These are phyloP conservation scores for Craterostigma plantagineum DNA, from an alignment of 257 asterid species.

Conservation along the genomic window DNA sequence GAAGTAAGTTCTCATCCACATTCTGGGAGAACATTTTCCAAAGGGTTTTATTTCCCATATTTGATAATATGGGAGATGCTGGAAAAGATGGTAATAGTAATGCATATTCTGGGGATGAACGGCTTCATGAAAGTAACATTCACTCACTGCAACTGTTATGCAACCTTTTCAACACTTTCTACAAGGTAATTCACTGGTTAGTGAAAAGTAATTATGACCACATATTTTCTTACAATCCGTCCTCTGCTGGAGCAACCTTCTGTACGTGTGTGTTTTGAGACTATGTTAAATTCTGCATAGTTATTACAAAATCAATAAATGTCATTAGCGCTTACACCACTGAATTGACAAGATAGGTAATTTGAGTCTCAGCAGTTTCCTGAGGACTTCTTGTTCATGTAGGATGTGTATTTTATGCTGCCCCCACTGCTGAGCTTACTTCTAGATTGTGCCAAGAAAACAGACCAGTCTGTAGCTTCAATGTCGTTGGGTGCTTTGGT, in stretches of 20 bases:
- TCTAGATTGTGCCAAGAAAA: conserved; percentile 87
- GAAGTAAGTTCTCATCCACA: conserved; percentile 68
- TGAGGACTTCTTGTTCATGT: conserved; percentile 14
- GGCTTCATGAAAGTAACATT: conserved; percentile 76
- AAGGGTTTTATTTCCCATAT: conserved; percentile 77
- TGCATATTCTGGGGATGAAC: conserved; percentile 38
- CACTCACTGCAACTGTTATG: conserved; percentile 92
- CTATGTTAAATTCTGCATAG: no score
- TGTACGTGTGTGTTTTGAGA: no score
- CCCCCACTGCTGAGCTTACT: conserved; percentile 78
- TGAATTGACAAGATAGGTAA: no score
- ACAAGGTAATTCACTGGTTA: conserved; percentile 53
- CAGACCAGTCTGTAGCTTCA: conserved; percentile 88
- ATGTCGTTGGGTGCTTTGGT: conserved; percentile 91
- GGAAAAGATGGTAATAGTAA: conserved; percentile 45
- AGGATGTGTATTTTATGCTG: conserved; percentile 92
- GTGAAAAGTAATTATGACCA: background rate
- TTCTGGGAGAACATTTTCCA: conserved; percentile 92
- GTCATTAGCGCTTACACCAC: no score
- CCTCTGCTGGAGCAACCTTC: no score
- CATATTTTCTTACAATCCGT: background rate
- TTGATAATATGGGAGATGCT: conserved; percentile 77
- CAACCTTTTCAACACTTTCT: conserved; percentile 85
- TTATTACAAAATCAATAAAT: no score
- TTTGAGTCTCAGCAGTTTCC: conserved; percentile 11